These are phyloP conservation scores for Daldinia vernicosa DNA, from an alignment of 495 filamentous ascomycete genomes.

Conservation along the genomic window DNA sequence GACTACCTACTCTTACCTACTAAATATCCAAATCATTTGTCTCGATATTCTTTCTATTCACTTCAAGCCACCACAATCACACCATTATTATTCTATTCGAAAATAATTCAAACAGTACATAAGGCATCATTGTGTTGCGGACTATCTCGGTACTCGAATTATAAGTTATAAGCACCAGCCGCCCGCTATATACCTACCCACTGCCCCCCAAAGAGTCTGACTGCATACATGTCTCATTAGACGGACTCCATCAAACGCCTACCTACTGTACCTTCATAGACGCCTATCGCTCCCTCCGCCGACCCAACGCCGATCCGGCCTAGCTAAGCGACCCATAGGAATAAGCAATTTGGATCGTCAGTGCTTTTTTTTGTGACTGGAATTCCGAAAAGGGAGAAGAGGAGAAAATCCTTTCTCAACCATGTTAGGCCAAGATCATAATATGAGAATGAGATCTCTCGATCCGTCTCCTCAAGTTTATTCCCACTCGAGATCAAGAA, in stretches of 20 bases:
- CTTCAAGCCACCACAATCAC: conserved; percentile 27
- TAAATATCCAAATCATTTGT: conserved; percentile 27
- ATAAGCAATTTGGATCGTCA: conserved; percentile 38
- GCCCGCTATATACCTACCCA: conserved; percentile 22
- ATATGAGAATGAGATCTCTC: conserved; percentile 46
- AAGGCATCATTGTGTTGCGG: conserved; percentile 21
- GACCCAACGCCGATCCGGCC: conserved; percentile 40
- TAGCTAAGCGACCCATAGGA: conserved; percentile 32
- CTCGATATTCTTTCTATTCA: conserved; percentile 26
- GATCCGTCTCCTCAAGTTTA: conserved; percentile 51
- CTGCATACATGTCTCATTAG: conserved; percentile 39
- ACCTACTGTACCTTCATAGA: conserved; percentile 29
- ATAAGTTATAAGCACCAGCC: conserved; percentile 6
- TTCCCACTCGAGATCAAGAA: conserved; percentile 64
- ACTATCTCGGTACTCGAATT: conserved; percentile 1
- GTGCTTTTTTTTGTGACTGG: conserved; percentile 26
- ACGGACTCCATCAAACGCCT: conserved; percentile 35
- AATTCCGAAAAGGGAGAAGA: conserved; percentile 26
- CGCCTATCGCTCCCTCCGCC: conserved; percentile 31
- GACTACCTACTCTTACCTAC: conserved; percentile 31
- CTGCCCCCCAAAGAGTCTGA: conserved; percentile 19
- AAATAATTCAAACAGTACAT: conserved; percentile 15
- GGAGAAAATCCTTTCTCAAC: conserved; percentile 16
- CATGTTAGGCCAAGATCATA: conserved; percentile 46
- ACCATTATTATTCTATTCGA: conserved; percentile 27